A percentile compares a stretch with the other conserved stretches of the same genome.
Conservation (phyloP, 1,139 yeast species). For the Candida gigantensis region DNA sequence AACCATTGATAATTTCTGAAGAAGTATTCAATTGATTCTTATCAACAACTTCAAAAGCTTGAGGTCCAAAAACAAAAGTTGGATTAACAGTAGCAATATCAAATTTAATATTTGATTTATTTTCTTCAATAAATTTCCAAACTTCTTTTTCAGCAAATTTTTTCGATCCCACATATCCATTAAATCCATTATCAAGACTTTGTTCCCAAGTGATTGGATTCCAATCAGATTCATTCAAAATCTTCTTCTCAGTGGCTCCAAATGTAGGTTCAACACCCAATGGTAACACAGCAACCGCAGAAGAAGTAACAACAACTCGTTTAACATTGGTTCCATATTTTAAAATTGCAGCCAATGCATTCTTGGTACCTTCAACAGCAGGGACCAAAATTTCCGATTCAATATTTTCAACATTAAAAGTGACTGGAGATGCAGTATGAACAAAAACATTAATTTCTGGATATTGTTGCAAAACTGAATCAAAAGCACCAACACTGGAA, state of each 20-base stretch:
- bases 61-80: constrained; percentile 49
- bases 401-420: constrained; percentile 23
- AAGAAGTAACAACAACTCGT: constrained; percentile 30
- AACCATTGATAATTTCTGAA: constrained; percentile 35
- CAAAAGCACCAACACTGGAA: constrained; percentile 29
- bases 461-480: constrained; percentile 28
- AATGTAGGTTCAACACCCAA: constrained; percentile 13
- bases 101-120: constrained; percentile 42
- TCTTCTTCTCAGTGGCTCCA: constrained; percentile 27
- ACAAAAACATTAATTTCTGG: constrained; percentile 29
- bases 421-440: constrained; percentile 38
- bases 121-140: constrained; percentile 42
- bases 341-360: constrained; percentile 26
- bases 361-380: constrained; percentile 33
- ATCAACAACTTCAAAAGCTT: constrained; percentile 33
- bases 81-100: constrained; percentile 46
- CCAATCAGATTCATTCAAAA: constrained; percentile 36
- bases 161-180: constrained; percentile 54
- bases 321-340: constrained; percentile 26
- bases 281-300: constrained; percentile 25
- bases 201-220: constrained; percentile 36
- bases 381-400: constrained; percentile 32
- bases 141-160: constrained; percentile 51
- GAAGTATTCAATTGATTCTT: constrained; percentile 41
- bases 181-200: constrained; percentile 24